These are phyloP conservation scores for Colletotrichum cordylinicola DNA, from an alignment of 2,329 filamentous ascomycete species.

Conservation along the genomic window DNA sequence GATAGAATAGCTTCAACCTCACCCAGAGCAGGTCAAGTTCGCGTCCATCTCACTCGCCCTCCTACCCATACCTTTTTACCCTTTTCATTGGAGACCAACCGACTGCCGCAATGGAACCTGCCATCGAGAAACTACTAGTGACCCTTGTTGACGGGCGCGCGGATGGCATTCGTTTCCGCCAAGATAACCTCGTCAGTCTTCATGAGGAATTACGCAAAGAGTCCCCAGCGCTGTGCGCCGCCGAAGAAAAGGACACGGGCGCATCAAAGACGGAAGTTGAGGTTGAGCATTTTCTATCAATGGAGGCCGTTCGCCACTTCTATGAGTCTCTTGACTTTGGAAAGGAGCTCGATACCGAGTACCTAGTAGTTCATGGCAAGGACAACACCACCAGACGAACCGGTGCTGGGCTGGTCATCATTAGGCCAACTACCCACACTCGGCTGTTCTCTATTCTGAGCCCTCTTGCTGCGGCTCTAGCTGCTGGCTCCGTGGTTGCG, in stretches of 20 bases:
- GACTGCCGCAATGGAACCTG: not conserved
- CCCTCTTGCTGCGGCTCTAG: constrained; percentile 30
- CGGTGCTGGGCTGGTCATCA: constrained; percentile 27
- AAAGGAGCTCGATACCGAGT: constrained; percentile 26
- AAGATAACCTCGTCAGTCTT: constrained; percentile 49
- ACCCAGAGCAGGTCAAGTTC: not conserved
- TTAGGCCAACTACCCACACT: constrained; percentile 28
- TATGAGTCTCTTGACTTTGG: constrained; percentile 42
- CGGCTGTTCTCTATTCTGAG: constrained; percentile 30
- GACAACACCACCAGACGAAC: constrained; percentile 9
- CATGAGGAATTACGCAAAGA: constrained; percentile 42
- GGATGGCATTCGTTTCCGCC: constrained; percentile 49
- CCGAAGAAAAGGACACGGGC: constrained; percentile 44
- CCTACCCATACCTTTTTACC: not conserved
- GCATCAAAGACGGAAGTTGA: constrained; percentile 29
- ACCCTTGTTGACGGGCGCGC: constrained; percentile 49
- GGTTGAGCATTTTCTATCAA: constrained; percentile 44
- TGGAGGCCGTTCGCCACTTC: constrained; percentile 42
- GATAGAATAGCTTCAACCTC: not conserved
- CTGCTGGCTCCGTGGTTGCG: constrained; percentile 33
- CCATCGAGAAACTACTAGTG: constrained; percentile 33
- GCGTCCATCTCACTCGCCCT: not conserved
- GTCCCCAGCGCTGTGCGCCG: constrained; percentile 38
- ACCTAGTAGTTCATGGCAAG: constrained; percentile 22
- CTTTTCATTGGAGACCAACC: not conserved